Conservation (phyloP, 176 grass and related monocot species). For the Musa schizocarpa region DNA sequence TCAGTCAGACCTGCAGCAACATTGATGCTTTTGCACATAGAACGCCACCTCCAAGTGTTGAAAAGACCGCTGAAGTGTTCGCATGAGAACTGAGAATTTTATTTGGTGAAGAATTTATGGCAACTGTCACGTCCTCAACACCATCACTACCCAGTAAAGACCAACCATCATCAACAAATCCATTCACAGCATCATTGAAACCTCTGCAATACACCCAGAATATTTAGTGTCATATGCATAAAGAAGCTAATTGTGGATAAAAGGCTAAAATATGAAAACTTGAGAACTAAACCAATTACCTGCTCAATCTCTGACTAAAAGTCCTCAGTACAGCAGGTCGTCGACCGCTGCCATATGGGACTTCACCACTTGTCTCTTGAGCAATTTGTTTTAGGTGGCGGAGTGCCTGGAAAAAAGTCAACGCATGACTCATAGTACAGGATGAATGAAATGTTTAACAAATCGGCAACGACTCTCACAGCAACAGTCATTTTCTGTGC, state of each 20-base stretch:
- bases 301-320: constrained; percentile 89
- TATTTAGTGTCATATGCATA: background rate
- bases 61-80: constrained; percentile 51
- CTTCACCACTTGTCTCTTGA: constrained; percentile 79
- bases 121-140: constrained; percentile 69
- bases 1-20: constrained; percentile 60
- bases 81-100: constrained; percentile 58
- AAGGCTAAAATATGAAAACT: background rate
- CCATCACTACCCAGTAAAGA: constrained; percentile 68
- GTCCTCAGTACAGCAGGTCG: constrained; percentile 75
- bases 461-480: constrained; percentile 28
- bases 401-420: constrained; percentile 42
- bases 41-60: constrained; percentile 54
- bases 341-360: constrained; percentile 55
- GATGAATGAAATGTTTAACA: background rate
- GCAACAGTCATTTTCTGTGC: constrained; percentile 91
- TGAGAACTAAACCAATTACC: constrained; percentile 25
- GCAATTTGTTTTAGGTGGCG: constrained; percentile 82
- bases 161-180: constrained; percentile 94
- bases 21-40: constrained; percentile 97
- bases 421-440: background rate
- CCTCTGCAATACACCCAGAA: constrained; percentile 45
- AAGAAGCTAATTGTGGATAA: background rate
- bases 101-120: constrained; percentile 67
- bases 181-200: constrained; percentile 94